These are phyloP conservation scores for Penicillium sumatraense DNA, from an alignment of 2,329 filamentous ascomycete species.

Conservation along the genomic window DNA sequence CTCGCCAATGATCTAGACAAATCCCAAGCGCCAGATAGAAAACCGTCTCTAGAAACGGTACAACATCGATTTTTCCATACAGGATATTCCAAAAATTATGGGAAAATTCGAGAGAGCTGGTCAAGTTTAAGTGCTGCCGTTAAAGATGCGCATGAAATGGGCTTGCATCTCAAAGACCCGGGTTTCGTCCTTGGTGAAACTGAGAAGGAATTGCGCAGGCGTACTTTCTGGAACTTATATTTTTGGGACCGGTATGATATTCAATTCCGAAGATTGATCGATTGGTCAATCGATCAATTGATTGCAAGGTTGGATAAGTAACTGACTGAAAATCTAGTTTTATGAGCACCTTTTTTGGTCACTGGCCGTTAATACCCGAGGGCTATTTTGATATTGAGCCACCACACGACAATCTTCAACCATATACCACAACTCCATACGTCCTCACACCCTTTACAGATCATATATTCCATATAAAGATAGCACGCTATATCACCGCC, in stretches of 20 bases:
- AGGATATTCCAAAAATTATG: conserved; percentile 4
- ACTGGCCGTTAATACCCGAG: conserved; percentile 5
- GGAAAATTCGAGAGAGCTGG: conserved; percentile 3
- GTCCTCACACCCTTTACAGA: conserved; percentile 4
- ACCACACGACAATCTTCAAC: conserved; percentile 3
- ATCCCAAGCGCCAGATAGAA: conserved; percentile 2
- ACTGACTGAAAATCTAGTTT: background rate
- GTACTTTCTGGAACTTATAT: conserved; percentile 4
- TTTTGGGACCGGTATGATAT: conserved; percentile 1
- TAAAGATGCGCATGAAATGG: conserved; percentile 6
- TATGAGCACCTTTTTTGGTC: conserved; percentile 6
- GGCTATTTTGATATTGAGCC: conserved; percentile 5
- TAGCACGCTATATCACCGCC: conserved; percentile 1
- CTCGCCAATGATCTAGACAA: background rate
- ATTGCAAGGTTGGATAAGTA: too few relatives aligned
- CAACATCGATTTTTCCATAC: conserved; percentile 4
- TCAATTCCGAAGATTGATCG: too few relatives aligned
- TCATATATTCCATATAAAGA: conserved; percentile 4
- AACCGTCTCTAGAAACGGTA: conserved; percentile 1
- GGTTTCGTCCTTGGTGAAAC: background rate
- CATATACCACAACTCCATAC: background rate
- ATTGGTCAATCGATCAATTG: too few relatives aligned
- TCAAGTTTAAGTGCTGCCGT: background rate
- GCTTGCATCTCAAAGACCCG: conserved; percentile 2
- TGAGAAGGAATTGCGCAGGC: conserved; percentile 3